Evolutionary conservation across 1,139 yeast genomes (phyloP), one percentile per base, ranked within the genome.

Genomic region (Suhomyces yuchorum): DNA sequence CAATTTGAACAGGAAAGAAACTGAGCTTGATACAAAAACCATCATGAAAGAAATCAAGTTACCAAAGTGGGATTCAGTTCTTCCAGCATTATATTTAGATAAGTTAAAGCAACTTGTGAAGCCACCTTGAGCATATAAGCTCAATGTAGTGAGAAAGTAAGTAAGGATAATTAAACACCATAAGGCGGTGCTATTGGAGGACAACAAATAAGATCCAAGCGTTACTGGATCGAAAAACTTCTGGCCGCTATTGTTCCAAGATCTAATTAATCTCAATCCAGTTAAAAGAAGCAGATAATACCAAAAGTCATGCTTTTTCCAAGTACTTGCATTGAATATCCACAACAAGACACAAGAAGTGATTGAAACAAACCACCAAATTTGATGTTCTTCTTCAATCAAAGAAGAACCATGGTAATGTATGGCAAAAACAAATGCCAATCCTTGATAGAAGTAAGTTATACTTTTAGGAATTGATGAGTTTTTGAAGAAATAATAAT

Each of bases 351-450:
- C 51, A 14, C 55, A 61, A 42, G 15, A 18, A 3, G 75, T 44
- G 0, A 81, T 67, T 0, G 81, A 69, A 15, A 84, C 72, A 78
- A 93, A 86, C 88, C 96, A 93, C 99, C 99, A 93, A 14, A 91
- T 68, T 62, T 91, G 97, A 61, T 93, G 96, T 60, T 93, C 99
- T 63, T 93, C 99, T 59, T 93, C 99, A n/a, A 93, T 87, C 53
- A 91, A 74, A 22, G 97, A 89, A 34, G 97, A 88, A 0, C 96
- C 97, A 71, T 90, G 89, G 63, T 87, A 85, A 41, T 85, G 81
- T 1, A 75, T 53, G 0, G 86, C 75, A 58, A 83, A 84, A 0
- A 73, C 37, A 1, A 73, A 52, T 8, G 82, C 71, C 19, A 81
- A 61, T 0, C 53, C 48, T 23, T 68, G 52, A 50, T 67, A 69